Evolutionary conservation across 2,329 filamentous ascomycete genomes (phyloP), one percentile per base, ranked within the genome.

Genomic region (Cordyceps cicadae): DNA sequence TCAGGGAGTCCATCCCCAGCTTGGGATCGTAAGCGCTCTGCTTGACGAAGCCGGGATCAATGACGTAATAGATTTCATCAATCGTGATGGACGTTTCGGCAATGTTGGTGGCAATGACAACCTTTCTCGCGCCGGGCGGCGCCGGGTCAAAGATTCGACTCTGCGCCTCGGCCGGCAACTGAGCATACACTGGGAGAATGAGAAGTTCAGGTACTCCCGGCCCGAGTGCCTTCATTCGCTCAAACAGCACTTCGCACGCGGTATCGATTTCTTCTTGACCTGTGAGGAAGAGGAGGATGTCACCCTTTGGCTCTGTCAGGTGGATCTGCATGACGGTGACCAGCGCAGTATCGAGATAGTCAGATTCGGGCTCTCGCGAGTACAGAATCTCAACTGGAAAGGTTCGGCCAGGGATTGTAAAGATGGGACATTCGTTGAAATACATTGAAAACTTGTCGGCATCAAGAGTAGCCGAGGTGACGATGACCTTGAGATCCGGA

Each of bases 311-410:
- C 69, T 99, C 94, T 1, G 89, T 94, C 19, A 99, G 77, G 71
- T 99, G 94, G 59, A 99, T 97, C 70, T 97, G 91, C 93, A 99
- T 97, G 53, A 97, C 92, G 0, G 94, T 97, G 15, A 92, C 89
- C n/a, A 99, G 79, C 0, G 94, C 92, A 1, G 92, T 87, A 71
- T 97, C 94, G 15, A 99, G 79, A 67, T 99, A 99, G 70, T 99
- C 95, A 0, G 90, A 92, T 71, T 97, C 94, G 0, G 95, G 94
- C 70, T 99, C 94, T 61, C 89, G 84, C 3, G 90, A 96, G 74
- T 97, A 99, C 74, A 99, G 87, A 60, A 97, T 87, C 74, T 97
- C 94, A 34, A 99, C 94, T 0, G 95, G 94, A 76, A 87, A 99
- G 0, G 94, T 97, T 64, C 94, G 85, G 53, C 94, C 94, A 3